Evolutionary conservation across 768 basidiomycete genomes (phyloP).

Genomic region (Tylopilus cervinicoccineus): DNA sequence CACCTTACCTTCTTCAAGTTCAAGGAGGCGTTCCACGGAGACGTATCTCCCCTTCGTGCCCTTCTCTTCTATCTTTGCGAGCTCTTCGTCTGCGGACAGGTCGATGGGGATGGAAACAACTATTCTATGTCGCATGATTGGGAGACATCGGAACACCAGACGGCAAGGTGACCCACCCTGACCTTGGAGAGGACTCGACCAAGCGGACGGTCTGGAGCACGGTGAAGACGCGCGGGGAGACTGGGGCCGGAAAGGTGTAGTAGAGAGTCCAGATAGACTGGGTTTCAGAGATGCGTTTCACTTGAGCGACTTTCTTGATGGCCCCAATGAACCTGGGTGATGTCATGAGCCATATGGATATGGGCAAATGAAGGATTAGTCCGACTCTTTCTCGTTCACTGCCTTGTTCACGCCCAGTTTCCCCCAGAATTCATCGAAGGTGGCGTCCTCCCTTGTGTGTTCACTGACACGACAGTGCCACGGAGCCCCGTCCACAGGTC

Average conservation of each 20-base stretch:
- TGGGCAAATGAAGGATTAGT: background rate
- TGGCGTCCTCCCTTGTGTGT: constrained; percentile 60
- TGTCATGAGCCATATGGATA: background rate
- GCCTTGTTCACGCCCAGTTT: constrained; percentile 65
- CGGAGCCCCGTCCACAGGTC: constrained; percentile 48
- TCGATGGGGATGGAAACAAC: constrained; percentile 68
- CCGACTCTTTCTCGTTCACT: constrained; percentile 65
- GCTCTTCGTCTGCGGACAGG: constrained; percentile 51
- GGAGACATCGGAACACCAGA: background rate
- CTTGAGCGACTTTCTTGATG: constrained; percentile 56
- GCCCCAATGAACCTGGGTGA: constrained; percentile 58
- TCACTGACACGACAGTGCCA: constrained; percentile 71
- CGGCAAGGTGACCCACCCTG: constrained; percentile 45
- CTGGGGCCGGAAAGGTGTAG: constrained; percentile 67
- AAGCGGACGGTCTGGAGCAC: constrained; percentile 63
- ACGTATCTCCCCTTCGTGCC: constrained; percentile 66
- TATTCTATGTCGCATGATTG: constrained; percentile 17
- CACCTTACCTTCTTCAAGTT: constrained; percentile 57
- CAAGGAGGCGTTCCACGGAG: constrained; percentile 61
- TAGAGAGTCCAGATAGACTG: constrained; percentile 67
- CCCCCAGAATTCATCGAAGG: constrained; percentile 72
- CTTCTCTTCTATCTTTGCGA: constrained; percentile 58
- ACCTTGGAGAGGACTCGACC: constrained; percentile 45
- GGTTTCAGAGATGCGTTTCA: constrained; percentile 61
- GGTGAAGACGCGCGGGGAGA: constrained; percentile 74